Conservation (phyloP, 2,329 filamentous ascomycete species). For the Venturia pyrina region DNA sequence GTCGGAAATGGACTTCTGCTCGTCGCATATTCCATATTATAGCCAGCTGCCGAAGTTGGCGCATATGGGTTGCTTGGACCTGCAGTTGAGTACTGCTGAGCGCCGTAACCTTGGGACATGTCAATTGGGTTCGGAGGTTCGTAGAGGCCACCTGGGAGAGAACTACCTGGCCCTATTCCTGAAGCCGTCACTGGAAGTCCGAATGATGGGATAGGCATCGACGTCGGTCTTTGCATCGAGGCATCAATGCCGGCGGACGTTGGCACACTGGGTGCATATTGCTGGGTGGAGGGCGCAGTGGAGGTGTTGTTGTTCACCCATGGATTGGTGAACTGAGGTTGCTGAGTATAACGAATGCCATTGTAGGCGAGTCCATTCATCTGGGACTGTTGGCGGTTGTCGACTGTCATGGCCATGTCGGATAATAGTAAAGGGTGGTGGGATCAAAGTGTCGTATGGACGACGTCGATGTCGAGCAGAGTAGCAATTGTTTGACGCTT, state of each 20-base stretch:
- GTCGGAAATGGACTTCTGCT: slow-evolving; percentile 45
- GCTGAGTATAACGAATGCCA: slow-evolving; percentile 58
- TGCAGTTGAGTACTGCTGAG: slow-evolving; percentile 60
- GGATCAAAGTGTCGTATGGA: slow-evolving; percentile 13
- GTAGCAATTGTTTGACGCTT: slow-evolving; percentile 20
- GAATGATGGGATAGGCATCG: slow-evolving; percentile 50
- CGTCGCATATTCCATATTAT: slow-evolving; percentile 62
- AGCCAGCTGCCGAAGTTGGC: slow-evolving; percentile 61
- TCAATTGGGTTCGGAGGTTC: slow-evolving; percentile 59
- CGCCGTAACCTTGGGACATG: slow-evolving; percentile 63
- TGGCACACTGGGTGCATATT: slow-evolving; percentile 47
- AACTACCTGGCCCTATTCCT: slow-evolving; percentile 54
- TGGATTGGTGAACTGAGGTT: slow-evolving; percentile 79
- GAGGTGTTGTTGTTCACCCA: slow-evolving; percentile 58
- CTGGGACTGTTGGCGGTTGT: slow-evolving; percentile 64
- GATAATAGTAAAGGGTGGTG: slow-evolving; percentile 16
- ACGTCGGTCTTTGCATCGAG: slow-evolving; percentile 44
- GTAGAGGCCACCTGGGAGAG: slow-evolving; percentile 52
- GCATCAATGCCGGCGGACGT: slow-evolving; percentile 48
- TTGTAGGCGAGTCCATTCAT: slow-evolving; percentile 69
- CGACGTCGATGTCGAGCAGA: slow-evolving; percentile 15
- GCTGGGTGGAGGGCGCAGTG: slow-evolving; percentile 45
- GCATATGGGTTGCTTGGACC: slow-evolving; percentile 57
- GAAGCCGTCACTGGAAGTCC: slow-evolving; percentile 58
- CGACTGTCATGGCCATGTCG: slow-evolving; percentile 90